These are phyloP conservation scores for Hymenoscyphus fraxineus DNA, from an alignment of 2,329 filamentous ascomycete species.

Conservation along the genomic window DNA sequence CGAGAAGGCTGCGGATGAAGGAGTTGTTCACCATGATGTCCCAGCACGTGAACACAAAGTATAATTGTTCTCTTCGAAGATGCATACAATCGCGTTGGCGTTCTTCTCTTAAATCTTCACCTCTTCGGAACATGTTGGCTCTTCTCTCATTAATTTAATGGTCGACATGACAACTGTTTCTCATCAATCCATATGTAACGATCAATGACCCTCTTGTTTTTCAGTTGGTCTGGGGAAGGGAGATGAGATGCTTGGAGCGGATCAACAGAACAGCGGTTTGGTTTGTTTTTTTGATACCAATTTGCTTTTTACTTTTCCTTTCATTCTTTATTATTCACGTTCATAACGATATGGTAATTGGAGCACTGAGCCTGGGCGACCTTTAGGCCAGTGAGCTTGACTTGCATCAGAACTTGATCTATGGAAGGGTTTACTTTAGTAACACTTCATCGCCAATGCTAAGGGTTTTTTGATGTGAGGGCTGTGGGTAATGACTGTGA, in stretches of 20 bases:
- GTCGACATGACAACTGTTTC: background rate
- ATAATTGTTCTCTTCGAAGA: too few species aligned
- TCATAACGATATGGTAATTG: background rate
- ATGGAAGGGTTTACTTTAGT: background rate
- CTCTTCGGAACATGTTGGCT: background rate
- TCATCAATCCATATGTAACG: background rate
- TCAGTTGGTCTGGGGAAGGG: too few species aligned
- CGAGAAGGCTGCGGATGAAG: background rate
- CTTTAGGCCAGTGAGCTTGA: background rate
- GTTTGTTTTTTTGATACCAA: background rate
- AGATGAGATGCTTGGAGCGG: background rate
- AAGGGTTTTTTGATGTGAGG: background rate
- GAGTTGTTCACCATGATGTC: background rate
- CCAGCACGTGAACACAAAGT: background rate
- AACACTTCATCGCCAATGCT: background rate
- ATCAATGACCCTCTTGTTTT: background rate
- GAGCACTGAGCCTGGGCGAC: background rate
- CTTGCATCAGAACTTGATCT: background rate
- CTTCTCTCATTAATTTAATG: background rate
- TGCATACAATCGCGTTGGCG: too few species aligned
- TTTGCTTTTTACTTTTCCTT: background rate
- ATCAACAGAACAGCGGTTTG: background rate
- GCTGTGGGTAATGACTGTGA: too few species aligned
- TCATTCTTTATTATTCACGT: background rate
- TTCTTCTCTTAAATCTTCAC: background rate